Evolutionary conservation across 2,329 filamentous ascomycete genomes (phyloP).

Genomic region (Hymenoscyphus salicellus): DNA sequence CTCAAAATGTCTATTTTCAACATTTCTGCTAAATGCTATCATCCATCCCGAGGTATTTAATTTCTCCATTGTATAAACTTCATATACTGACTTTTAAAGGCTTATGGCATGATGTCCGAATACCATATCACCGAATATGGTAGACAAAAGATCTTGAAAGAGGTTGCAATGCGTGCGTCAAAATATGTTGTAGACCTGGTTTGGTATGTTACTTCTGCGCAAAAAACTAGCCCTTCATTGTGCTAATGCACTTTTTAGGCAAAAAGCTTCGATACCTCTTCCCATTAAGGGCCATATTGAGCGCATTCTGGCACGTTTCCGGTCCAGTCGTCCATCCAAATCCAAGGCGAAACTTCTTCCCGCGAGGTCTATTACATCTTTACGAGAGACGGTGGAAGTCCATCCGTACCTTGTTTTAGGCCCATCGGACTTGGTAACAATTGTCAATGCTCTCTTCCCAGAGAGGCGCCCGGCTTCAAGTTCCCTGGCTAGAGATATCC

Average conservation of each 20-base stretch:
- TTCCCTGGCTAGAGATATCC: constrained; percentile 44
- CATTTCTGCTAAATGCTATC: constrained; percentile 78
- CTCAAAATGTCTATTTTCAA: constrained; percentile 87
- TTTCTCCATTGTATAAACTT: not conserved
- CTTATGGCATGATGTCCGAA: constrained; percentile 72
- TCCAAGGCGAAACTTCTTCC: constrained; percentile 60
- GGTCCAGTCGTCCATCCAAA: constrained; percentile 40
- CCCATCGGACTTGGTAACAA: constrained; percentile 72
- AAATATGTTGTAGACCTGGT: constrained; percentile 73
- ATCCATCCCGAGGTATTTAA: constrained; percentile 77
- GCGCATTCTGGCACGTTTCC: constrained; percentile 65
- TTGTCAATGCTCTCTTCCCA: constrained; percentile 82
- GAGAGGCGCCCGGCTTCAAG: constrained; percentile 63
- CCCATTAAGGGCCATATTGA: constrained; percentile 68
- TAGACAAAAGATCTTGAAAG: constrained; percentile 74
- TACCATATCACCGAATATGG: constrained; percentile 92
- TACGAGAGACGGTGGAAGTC: constrained; percentile 73
- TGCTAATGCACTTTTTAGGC: constrained; percentile 4
- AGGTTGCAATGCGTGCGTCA: constrained; percentile 77
- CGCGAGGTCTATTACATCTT: constrained; percentile 67
- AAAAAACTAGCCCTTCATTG: not conserved
- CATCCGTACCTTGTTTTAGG: constrained; percentile 78
- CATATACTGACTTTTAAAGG: constrained; percentile 31
- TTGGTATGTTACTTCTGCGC: constrained; percentile 43
- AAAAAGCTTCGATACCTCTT: constrained; percentile 54